Evolutionary conservation across 2,329 filamentous ascomycete species (phyloP).

Genomic region (Pyrenophora teres): DNA sequence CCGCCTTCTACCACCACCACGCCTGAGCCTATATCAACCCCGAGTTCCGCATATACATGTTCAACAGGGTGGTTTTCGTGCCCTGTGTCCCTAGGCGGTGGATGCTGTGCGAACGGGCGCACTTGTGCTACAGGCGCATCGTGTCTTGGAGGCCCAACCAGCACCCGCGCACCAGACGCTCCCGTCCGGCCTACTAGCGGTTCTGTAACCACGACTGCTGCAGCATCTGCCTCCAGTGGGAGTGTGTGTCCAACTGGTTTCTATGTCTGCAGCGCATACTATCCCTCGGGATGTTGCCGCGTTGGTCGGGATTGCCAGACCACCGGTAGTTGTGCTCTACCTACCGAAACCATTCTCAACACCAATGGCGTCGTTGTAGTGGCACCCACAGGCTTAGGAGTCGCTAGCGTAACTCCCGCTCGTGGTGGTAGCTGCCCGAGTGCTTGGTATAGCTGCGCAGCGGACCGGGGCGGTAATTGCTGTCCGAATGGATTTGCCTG

Average conservation of each 20-base stretch:
- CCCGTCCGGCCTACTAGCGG: conserved; percentile 52
- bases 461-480: conserved; percentile 73
- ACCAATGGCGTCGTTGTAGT: conserved; percentile 72
- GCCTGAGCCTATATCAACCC: conserved; percentile 11
- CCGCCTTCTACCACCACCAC: conserved; percentile 35
- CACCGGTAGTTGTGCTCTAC: conserved; percentile 70
- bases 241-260: conserved; percentile 80
- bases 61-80: conserved; percentile 54
- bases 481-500: conserved; percentile 67
- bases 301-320: conserved; percentile 84
- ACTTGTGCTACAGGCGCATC: conserved; percentile 49
- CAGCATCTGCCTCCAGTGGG: conserved; percentile 70
- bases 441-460: conserved; percentile 78
- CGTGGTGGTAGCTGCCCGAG: conserved; percentile 65
- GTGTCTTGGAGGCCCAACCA: conserved; percentile 44
- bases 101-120: conserved; percentile 55
- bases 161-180: conserved; percentile 45
- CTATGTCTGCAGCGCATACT: conserved; percentile 85
- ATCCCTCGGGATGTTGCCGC: conserved; percentile 83
- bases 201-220: conserved; percentile 45
- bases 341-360: conserved; percentile 63
- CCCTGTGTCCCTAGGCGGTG: conserved; percentile 53
- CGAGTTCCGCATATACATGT: conserved; percentile 43
- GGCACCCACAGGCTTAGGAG: conserved; percentile 60
- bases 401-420: conserved; percentile 70